Evolutionary conservation across 2,329 filamentous ascomycete species (phyloP), one percentile per base, ranked within the genome.

Genomic region (Myriosclerotinia scirpicola): DNA sequence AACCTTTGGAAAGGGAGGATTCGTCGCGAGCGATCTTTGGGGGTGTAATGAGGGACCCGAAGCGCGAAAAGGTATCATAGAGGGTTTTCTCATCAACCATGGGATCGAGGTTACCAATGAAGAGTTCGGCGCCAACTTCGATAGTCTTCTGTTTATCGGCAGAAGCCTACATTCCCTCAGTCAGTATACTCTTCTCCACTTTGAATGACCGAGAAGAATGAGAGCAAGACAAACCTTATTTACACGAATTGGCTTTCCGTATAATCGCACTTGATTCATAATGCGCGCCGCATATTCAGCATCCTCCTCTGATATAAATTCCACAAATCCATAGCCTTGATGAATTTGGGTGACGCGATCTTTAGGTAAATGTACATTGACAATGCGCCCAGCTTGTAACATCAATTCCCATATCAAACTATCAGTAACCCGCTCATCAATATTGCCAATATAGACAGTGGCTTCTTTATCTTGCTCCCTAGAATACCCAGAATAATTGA

Each of bases 391-490:
- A 78, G 93, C 93, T 82, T 99, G 95, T 66, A 97, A 88, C 93
- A 98, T 98, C 75, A 99, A 85, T 83, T 99, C 95, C 89, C 95
- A 97, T 72, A 99, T 88, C 73, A 97, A 85, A 73, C 90, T 89
- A 77, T 97, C 92, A 56, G 90, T 90, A 71, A 95, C 91, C 78
- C 95, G 92, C 83, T 99, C 95, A 81, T 99, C 95, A 75, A 99
- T 92, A 79, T 98, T 98, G 77, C 95, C 95, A 73, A 98, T 92
- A 79, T 99, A 99, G 78, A 98, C 91, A 53, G 95, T 98, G 73
- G 93, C 93, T 80, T 98, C 94, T 80, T 97, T 97, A 80, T 98
- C 94, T 83, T 98, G 94, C 78, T 97, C 92, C 91, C 90, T 93
- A 71, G 22, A n/a, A 53, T 22, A 22, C 91, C 90, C 93, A 71